Evolutionary conservation across 495 filamentous ascomycete genomes (phyloP), one percentile per base, ranked within the genome.

Genomic region (Astrocystis sublimbata): DNA sequence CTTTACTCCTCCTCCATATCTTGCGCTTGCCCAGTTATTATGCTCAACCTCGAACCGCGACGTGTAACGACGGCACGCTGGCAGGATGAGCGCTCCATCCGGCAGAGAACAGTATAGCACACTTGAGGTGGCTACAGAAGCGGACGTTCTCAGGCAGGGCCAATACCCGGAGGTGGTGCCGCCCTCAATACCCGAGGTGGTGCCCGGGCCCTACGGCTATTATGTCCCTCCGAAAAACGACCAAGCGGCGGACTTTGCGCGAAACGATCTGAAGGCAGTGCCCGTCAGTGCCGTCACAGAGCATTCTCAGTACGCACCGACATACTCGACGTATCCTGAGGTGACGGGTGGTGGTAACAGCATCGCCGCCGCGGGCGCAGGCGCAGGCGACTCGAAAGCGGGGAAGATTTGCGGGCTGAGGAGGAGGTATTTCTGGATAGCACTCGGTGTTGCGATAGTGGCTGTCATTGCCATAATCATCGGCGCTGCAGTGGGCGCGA

Each of bases 101-200:
- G 61, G 65, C 33, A 58, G 38, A 46, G 53, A 66, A 49, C 61
- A 71, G 4, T 68, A 69, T 51, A 71, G 69, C 19, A 71, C 67
- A 13, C 47, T 71, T 4, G 69, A 71, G 58, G 65, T 71, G n/a
- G 62, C 64, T 41, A 55, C 47, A 13, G 56, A 67, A 9, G 64
- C 60, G 40, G 52, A 67, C 24, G 26, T 38, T 23, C 61, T 63
- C 52, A 63, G 43, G 9, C 35, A 60, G 7, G 61, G 52, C 28
- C 67, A 26, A 19, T 54, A 55, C 12, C 40, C 50, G 9, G 59
- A 61, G 40, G 59, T 54, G 46, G 59, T 61, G 15, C 49, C 47
- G 17, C 59, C 36, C 7, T 36, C 33, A 2, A 12, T 12, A n/a
- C 59, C 26, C 12, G 59, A 47, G 17, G 31, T 23, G 5, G 7